phyloP scores from a whole-genome alignment of 257 asterid genomes.

The Asclepias syriaca region DNA sequence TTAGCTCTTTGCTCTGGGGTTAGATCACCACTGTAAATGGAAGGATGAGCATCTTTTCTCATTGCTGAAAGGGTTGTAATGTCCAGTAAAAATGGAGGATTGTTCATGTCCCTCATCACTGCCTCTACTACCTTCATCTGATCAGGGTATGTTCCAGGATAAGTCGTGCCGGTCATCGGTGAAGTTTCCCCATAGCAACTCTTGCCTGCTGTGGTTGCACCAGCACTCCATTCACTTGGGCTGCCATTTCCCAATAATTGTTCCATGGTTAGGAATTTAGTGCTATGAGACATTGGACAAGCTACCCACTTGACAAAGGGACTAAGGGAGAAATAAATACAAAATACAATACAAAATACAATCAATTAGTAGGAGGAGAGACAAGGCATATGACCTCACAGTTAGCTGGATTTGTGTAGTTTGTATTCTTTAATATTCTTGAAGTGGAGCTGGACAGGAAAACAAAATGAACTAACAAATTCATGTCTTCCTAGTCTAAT shows the following conservation, averaged over 20 bases:
- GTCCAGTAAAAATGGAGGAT: slow-evolving; percentile 73
- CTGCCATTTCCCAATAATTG: slow-evolving; percentile 32
- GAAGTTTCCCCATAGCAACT: slow-evolving; percentile 87
- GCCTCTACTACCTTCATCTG: slow-evolving; percentile 57
- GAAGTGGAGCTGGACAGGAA: neutral
- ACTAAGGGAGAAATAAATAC: neutral
- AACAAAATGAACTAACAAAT: slow-evolving; percentile 11
- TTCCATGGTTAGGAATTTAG: neutral
- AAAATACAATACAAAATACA: slow-evolving; percentile 3
- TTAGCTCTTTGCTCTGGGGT: slow-evolving; percentile 64
- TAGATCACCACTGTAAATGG: slow-evolving; percentile 81
- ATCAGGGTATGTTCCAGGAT: slow-evolving; percentile 49
- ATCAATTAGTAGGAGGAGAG: neutral
- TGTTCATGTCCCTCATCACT: slow-evolving; percentile 53
- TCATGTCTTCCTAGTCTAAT: slow-evolving; percentile 1
- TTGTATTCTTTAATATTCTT: neutral
- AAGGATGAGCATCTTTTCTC: slow-evolving; percentile 97
- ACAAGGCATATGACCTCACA: slow-evolving; percentile 10
- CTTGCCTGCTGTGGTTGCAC: slow-evolving; percentile 44
- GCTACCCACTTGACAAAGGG: slow-evolving; percentile 12
- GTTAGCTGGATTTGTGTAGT: slow-evolving; percentile 1
- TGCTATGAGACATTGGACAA: neutral
- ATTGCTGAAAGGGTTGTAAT: slow-evolving; percentile 80
- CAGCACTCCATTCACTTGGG: slow-evolving; percentile 77
- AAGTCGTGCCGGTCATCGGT: slow-evolving; percentile 41